Conservation (phyloP, 257 asterid genomes). For the Nicotiana otophora region DNA sequence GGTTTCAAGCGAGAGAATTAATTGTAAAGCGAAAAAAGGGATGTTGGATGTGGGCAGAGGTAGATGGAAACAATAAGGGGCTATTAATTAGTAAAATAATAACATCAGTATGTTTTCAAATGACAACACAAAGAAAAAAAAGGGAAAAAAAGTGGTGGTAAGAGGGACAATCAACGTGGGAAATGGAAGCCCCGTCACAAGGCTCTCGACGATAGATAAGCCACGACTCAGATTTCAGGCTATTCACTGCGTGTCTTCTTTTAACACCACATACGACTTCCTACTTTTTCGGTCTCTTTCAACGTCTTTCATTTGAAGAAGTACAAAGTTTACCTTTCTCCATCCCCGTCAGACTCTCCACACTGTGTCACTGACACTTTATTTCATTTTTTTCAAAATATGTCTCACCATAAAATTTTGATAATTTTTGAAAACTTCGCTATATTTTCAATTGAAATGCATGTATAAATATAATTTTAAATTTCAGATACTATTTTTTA, state of each 20-base stretch:
- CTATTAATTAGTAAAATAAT: background rate
- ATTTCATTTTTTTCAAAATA: too few relatives aligned
- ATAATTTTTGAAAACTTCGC: too few relatives aligned
- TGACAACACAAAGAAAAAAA: background rate
- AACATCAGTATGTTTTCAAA: background rate
- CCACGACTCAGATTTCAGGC: conserved; percentile 47
- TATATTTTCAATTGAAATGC: too few relatives aligned
- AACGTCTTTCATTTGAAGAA: conserved; percentile 7
- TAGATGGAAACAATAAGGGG: conserved; percentile 15
- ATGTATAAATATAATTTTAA: too few relatives aligned
- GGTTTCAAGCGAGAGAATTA: background rate
- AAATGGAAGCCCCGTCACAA: conserved; percentile 16
- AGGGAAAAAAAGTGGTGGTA: background rate
- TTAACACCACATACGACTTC: conserved; percentile 25
- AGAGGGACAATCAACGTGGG: conserved; percentile 38
- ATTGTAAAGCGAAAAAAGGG: background rate
- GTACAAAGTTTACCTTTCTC: background rate
- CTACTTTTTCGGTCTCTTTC: background rate
- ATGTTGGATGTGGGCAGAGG: background rate
- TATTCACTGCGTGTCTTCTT: conserved; percentile 42
- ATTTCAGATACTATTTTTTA: too few relatives aligned
- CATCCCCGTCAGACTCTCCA: background rate
- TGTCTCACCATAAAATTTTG: too few relatives aligned
- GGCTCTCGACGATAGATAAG: conserved; percentile 30
- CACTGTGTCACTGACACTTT: background rate